Evolutionary conservation across 441 rosid genomes (phyloP).

Genomic region (Dalechampia spathulata): DNA sequence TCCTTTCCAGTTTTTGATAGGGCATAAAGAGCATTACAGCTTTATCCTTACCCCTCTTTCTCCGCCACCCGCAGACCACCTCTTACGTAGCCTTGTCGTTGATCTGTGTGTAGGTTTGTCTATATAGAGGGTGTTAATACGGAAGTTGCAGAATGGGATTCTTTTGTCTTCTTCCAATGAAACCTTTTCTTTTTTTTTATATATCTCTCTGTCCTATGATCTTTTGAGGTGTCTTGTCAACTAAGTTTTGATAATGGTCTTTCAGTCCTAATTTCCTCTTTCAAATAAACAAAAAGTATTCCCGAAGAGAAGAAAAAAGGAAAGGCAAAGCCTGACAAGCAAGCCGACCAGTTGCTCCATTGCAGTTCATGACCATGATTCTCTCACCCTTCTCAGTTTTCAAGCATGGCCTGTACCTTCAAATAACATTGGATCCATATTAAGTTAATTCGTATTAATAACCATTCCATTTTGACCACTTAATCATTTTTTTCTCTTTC

Average conservation of each 20-base stretch:
- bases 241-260: slow-evolving; percentile 16
- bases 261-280: neutral
- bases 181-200: no score
- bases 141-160: slow-evolving; percentile 11
- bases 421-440: neutral
- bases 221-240: slow-evolving; percentile 23
- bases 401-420: neutral
- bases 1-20: neutral
- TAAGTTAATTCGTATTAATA: no score
- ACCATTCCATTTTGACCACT: no score
- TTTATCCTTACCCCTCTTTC: slow-evolving; percentile 15
- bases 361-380: neutral
- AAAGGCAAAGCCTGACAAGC: slow-evolving; percentile 4
- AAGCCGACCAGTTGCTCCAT: slow-evolving; percentile 4
- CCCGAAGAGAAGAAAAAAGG: slow-evolving; percentile 6
- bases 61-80: slow-evolving; percentile 6
- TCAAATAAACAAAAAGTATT: neutral
- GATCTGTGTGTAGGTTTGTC: slow-evolving; percentile 8
- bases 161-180: slow-evolving; percentile 33
- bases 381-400: slow-evolving; percentile 3
- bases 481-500: no score
- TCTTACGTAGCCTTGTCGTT: neutral
- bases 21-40: slow-evolving; percentile 13
- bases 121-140: slow-evolving; percentile 6
- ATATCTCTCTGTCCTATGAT: slow-evolving; percentile 10